These are phyloP conservation scores for Fraxinus nigra DNA, from an alignment of 305 asterid genomes.

Conservation along the genomic window DNA sequence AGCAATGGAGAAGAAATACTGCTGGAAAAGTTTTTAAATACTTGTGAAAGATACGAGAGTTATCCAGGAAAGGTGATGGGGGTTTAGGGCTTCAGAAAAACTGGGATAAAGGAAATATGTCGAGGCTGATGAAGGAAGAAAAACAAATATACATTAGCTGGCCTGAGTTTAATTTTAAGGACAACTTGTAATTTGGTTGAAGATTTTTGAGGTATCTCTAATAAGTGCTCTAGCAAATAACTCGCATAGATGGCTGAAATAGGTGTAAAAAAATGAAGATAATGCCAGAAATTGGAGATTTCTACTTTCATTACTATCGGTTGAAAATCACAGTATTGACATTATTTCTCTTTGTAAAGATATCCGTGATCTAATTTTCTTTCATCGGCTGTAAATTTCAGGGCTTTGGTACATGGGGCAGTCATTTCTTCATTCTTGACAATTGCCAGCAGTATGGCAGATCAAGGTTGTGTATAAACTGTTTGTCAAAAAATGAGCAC, in stretches of 20 bases:
- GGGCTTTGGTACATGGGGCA: slow-evolving; percentile 90
- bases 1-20: not conserved
- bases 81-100: not conserved
- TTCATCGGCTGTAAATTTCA: slow-evolving; percentile 23
- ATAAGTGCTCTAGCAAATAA: not conserved
- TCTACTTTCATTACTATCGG: not conserved
- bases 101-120: not conserved
- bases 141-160: not conserved
- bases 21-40: not conserved
- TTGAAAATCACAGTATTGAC: not conserved
- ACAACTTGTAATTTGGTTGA: not conserved
- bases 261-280: not conserved
- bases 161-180: not conserved
- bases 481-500: not conserved
- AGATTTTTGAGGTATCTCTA: not conserved
- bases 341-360: not conserved
- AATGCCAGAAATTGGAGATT: not conserved
- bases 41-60: not conserved
- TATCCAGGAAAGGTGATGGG: not conserved
- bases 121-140: not conserved
- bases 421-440: slow-evolving; percentile 80
- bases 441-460: slow-evolving; percentile 80
- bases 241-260: not conserved
- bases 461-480: slow-evolving; percentile 83
- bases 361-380: not conserved